Conservation (phyloP, 1,139 yeast species). For the Suhomyces chickasaworum region DNA sequence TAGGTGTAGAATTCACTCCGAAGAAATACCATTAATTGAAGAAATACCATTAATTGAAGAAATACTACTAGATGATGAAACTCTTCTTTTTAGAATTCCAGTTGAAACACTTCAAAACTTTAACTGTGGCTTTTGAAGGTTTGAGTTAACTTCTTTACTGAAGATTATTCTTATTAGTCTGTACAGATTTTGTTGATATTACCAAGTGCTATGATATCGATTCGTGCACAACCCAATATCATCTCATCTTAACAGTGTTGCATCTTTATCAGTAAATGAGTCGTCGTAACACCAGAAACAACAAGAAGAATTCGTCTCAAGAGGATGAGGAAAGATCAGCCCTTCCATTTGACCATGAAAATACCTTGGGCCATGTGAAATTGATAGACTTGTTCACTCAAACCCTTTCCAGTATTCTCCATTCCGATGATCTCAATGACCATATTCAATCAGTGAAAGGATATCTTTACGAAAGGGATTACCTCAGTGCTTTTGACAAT, state of each 20-base stretch:
- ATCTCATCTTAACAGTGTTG: neutral
- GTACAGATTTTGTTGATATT: too few species aligned
- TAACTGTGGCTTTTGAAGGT: too few species aligned
- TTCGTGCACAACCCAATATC: conserved; percentile 4
- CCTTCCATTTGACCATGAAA: conserved; percentile 36
- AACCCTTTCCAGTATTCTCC: conserved; percentile 48
- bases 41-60: too few species aligned
- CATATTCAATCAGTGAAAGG: conserved; percentile 71
- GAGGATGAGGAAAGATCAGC: conserved; percentile 14
- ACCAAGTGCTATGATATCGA: neutral
- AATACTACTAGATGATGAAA: too few species aligned
- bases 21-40: too few species aligned
- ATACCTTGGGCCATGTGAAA: conserved; percentile 37
- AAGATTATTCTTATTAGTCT: too few species aligned
- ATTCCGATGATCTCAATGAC: conserved; percentile 42
- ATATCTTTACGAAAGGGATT: conserved; percentile 68
- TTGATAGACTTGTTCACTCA: conserved; percentile 52
- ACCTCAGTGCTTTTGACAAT: conserved; percentile 64
- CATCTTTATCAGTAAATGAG: neutral
- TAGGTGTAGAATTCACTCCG: too few species aligned
- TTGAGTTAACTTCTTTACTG: too few species aligned
- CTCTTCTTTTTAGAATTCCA: too few species aligned
- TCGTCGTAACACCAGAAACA: conserved; percentile 7
- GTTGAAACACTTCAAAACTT: too few species aligned
- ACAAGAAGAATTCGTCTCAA: neutral